Evolutionary conservation across 164 flowering plant genomes (phyloP).

Genomic region (Piper betle): DNA sequence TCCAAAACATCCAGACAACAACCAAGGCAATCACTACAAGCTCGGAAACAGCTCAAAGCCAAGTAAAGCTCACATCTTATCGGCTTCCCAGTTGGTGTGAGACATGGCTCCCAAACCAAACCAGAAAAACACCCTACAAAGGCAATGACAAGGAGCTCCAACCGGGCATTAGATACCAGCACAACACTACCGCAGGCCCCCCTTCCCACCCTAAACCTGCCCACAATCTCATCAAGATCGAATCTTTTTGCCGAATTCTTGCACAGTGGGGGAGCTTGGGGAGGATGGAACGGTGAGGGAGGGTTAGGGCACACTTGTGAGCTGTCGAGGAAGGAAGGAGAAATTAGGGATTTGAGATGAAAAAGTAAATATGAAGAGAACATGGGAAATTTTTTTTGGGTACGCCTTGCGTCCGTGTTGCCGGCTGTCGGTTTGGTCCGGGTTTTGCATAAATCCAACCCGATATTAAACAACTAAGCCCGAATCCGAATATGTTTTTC

Average conservation of each 20-base stretch:
- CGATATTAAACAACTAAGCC: too few species aligned
- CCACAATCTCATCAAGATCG: not conserved
- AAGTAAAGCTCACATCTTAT: constrained; percentile 18
- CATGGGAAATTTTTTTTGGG: too few species aligned
- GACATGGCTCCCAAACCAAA: constrained; percentile 42
- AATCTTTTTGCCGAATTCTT: not conserved
- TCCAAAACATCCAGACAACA: not conserved
- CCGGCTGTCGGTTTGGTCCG: too few species aligned
- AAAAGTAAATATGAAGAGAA: too few species aligned
- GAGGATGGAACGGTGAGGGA: not conserved
- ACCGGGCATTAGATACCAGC: not conserved
- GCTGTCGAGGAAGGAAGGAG: too few species aligned
- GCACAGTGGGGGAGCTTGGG: not conserved
- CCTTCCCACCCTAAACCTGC: not conserved
- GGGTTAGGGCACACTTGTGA: too few species aligned
- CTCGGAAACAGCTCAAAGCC: not conserved
- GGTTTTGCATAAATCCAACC: too few species aligned
- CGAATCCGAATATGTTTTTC: too few species aligned
- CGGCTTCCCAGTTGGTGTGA: constrained; percentile 67
- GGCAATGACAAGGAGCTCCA: constrained; percentile 2
- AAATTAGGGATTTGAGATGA: too few species aligned
- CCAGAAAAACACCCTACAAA: not conserved
- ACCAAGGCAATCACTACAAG: not conserved
- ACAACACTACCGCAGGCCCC: not conserved
- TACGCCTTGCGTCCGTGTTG: too few species aligned